Evolutionary conservation across 768 basidiomycete genomes (phyloP).

Genomic region (Pisolithus tinctorius): DNA sequence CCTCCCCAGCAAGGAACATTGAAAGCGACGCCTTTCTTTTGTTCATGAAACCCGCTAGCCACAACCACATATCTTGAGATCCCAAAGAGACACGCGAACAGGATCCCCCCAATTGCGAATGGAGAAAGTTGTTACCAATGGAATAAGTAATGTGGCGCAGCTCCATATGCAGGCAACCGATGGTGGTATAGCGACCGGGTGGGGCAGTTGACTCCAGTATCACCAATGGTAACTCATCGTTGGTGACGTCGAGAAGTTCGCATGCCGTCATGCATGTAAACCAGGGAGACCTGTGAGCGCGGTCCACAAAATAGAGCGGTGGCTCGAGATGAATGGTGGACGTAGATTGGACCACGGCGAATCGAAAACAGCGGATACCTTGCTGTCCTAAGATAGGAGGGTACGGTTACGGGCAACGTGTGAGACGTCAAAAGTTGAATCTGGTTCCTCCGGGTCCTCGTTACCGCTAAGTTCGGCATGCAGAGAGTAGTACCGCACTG

Average conservation of each 20-base stretch:
- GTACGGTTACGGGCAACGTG: constrained; percentile 35
- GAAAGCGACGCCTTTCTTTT: constrained; percentile 33
- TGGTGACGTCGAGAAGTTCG: constrained; percentile 52
- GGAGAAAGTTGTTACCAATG: constrained; percentile 43
- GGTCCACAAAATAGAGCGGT: constrained; percentile 16
- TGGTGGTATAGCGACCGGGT: constrained; percentile 69
- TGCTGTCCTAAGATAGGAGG: constrained; percentile 36
- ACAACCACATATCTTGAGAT: constrained; percentile 61
- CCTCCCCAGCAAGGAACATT: constrained; percentile 82
- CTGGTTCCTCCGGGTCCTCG: constrained; percentile 55
- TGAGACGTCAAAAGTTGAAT: constrained; percentile 68
- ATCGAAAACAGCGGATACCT: constrained; percentile 34
- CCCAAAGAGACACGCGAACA: constrained; percentile 38
- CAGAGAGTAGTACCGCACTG: constrained; percentile 78
- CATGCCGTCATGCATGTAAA: constrained; percentile 43
- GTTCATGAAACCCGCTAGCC: constrained; percentile 67
- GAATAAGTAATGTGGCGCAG: constrained; percentile 55
- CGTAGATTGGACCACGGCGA: constrained; percentile 50
- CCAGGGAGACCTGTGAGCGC: constrained; percentile 36
- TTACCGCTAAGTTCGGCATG: constrained; percentile 44
- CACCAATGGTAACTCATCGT: constrained; percentile 58
- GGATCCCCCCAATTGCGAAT: constrained; percentile 32
- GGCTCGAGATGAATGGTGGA: constrained; percentile 13
- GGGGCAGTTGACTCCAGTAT: constrained; percentile 71
- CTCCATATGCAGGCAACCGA: constrained; percentile 50